Conservation (phyloP, 2,329 filamentous ascomycete species). For the Akanthomyces lecanii region DNA sequence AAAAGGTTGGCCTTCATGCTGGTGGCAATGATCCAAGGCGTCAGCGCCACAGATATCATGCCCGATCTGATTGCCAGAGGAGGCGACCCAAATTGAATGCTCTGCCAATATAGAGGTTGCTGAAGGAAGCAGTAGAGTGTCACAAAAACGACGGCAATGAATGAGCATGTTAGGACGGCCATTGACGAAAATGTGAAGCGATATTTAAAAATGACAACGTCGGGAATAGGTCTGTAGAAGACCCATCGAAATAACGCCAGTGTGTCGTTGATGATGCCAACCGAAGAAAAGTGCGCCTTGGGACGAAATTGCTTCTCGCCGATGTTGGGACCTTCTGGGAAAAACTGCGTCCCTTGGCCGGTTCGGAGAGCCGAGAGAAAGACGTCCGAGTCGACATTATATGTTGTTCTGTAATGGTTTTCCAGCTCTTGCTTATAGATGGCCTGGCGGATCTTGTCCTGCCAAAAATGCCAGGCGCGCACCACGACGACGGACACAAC, state of each 20-base stretch:
- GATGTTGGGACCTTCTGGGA: slow-evolving; percentile 59
- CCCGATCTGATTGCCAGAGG: slow-evolving; percentile 82
- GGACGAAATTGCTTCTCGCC: slow-evolving; percentile 54
- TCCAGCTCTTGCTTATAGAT: slow-evolving; percentile 80
- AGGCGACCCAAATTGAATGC: slow-evolving; percentile 81
- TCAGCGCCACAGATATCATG: slow-evolving; percentile 87
- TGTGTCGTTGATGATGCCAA: slow-evolving; percentile 69
- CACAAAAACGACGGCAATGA: slow-evolving; percentile 66
- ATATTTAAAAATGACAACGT: slow-evolving; percentile 62
- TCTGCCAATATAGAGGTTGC: slow-evolving; percentile 84
- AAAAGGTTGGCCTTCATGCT: slow-evolving; percentile 90
- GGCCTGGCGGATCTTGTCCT: slow-evolving; percentile 86
- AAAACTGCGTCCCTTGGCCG: slow-evolving; percentile 64
- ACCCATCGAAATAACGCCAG: slow-evolving; percentile 83
- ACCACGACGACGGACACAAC: slow-evolving; percentile 63
- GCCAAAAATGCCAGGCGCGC: slow-evolving; percentile 83
- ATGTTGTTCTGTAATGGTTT: slow-evolving; percentile 54
- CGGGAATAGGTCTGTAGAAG: slow-evolving; percentile 82
- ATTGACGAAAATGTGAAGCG: slow-evolving; percentile 77
- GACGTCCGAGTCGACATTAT: slow-evolving; percentile 48
- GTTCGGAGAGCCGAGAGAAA: slow-evolving; percentile 44
- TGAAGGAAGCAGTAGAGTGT: slow-evolving; percentile 80
- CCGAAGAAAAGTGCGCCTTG: slow-evolving; percentile 71
- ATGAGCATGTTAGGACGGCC: slow-evolving; percentile 64
- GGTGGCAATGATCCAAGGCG: slow-evolving; percentile 87